Conservation (phyloP, 768 basidiomycete genomes). For the Termitomyces sp. region DNA sequence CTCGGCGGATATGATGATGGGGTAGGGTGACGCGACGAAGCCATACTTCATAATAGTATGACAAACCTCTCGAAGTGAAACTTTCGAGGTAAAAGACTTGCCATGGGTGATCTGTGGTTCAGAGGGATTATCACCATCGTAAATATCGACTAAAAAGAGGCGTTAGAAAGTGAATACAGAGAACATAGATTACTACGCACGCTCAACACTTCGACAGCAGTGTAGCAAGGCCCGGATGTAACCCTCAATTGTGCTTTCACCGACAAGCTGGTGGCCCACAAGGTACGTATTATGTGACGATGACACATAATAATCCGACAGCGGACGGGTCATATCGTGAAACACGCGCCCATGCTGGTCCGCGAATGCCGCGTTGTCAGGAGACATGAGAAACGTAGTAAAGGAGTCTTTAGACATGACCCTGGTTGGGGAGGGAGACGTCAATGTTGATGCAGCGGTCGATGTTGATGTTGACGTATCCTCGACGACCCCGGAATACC, state of each 20-base stretch:
- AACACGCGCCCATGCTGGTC: conserved; percentile 42
- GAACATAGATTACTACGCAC: conserved; percentile 41
- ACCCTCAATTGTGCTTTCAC: conserved; percentile 88
- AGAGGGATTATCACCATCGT: conserved; percentile 62
- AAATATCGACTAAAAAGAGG: conserved; percentile 76
- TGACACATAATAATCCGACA: conserved; percentile 86
- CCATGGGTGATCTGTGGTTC: conserved; percentile 94
- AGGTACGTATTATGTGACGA: conserved; percentile 92
- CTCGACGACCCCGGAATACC: conserved; percentile 27
- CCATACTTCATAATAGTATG: conserved; percentile 88
- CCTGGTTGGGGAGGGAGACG: conserved; percentile 5
- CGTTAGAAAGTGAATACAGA: neutral
- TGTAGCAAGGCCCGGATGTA: conserved; percentile 90
- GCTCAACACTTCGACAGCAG: conserved; percentile 88
- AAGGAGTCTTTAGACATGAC: conserved; percentile 62
- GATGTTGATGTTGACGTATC: conserved; percentile 23
- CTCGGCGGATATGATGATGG: conserved; percentile 97
- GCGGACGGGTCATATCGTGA: conserved; percentile 88
- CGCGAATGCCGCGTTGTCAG: conserved; percentile 63
- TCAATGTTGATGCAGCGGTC: conserved; percentile 7
- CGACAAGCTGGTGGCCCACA: conserved; percentile 82
- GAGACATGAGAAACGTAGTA: conserved; percentile 75
- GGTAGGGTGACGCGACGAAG: conserved; percentile 91
- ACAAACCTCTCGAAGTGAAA: conserved; percentile 80
- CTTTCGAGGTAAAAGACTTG: conserved; percentile 85